A percentile compares a stretch with the other conserved stretches of the same genome.
Evolutionary conservation across 805 yeast genomes (phyloP).

Genomic region (Kazachstania viticola): DNA sequence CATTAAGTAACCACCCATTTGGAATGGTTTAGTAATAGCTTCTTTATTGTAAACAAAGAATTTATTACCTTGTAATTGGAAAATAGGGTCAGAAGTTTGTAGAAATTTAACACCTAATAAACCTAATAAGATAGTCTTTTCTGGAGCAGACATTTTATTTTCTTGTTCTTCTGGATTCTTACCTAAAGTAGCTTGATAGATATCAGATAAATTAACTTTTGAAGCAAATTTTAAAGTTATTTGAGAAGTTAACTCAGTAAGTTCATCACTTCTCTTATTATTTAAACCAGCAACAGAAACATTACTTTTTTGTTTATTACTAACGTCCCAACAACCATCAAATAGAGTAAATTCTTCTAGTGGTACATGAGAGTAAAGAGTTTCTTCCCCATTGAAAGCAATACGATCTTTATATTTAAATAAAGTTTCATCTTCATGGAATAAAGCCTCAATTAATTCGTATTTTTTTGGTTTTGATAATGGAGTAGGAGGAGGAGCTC

Average conservation of each 20-base stretch:
- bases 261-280: background rate
- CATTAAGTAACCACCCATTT: conserved; percentile 13
- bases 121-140: conserved; percentile 9
- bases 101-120: conserved; percentile 14
- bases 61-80: conserved; percentile 15
- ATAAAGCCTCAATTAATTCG: conserved; percentile 12
- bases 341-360: conserved; percentile 15
- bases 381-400: conserved; percentile 17
- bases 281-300: conserved; percentile 1
- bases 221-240: conserved; percentile 10
- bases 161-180: conserved; percentile 12
- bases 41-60: conserved; percentile 11
- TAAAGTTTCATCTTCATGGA: conserved; percentile 12
- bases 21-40: conserved; percentile 9
- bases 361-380: conserved; percentile 14
- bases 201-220: conserved; percentile 10
- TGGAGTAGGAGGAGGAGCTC: conserved; percentile 4
- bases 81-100: conserved; percentile 8
- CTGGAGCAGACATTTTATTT: conserved; percentile 12
- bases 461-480: conserved; percentile 12
- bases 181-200: conserved; percentile 10
- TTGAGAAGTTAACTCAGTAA: conserved; percentile 8
- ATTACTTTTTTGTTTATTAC: conserved; percentile 10
- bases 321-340: conserved; percentile 16
- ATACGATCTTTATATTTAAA: conserved; percentile 12